Evolutionary conservation across 1,139 yeast genomes (phyloP).

Genomic region (Suhomyces wounanorum): DNA sequence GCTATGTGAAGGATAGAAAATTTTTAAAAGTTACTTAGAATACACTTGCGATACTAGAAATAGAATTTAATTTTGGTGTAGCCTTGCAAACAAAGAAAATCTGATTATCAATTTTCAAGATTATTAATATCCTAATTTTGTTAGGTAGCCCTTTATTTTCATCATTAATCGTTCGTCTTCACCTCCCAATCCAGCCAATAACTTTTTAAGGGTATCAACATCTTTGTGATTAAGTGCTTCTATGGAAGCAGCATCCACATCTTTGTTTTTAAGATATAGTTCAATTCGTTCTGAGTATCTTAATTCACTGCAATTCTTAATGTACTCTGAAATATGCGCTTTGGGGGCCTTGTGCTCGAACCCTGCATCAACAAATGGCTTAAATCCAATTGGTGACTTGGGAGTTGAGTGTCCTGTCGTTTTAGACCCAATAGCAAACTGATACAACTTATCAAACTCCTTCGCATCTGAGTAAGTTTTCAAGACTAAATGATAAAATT

Average conservation of each 20-base stretch:
- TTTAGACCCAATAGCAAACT: slow-evolving; percentile 35
- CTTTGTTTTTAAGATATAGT: slow-evolving; percentile 55
- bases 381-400: slow-evolving; percentile 75
- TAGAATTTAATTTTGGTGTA: neutral
- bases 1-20: slow-evolving; percentile 48
- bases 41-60: neutral
- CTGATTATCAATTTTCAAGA: too few relatives aligned
- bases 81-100: too few relatives aligned
- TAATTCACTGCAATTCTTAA: slow-evolving; percentile 34
- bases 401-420: slow-evolving; percentile 23
- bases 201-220: slow-evolving; percentile 37
- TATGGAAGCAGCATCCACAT: slow-evolving; percentile 55
- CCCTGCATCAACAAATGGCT: slow-evolving; percentile 59
- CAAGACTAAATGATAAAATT: slow-evolving; percentile 64
- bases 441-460: slow-evolving; percentile 65
- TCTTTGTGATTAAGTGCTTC: slow-evolving; percentile 64
- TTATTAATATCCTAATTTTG: slow-evolving; percentile 31
- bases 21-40: slow-evolving; percentile 21
- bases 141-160: slow-evolving; percentile 29
- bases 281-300: slow-evolving; percentile 46
- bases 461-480: slow-evolving; percentile 51
- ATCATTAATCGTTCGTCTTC: slow-evolving; percentile 26
- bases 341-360: slow-evolving; percentile 51
- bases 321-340: slow-evolving; percentile 39
- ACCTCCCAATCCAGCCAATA: slow-evolving; percentile 27